These are phyloP conservation scores for Austroboletus eburneus DNA, from an alignment of 768 basidiomycete species.

Conservation along the genomic window DNA sequence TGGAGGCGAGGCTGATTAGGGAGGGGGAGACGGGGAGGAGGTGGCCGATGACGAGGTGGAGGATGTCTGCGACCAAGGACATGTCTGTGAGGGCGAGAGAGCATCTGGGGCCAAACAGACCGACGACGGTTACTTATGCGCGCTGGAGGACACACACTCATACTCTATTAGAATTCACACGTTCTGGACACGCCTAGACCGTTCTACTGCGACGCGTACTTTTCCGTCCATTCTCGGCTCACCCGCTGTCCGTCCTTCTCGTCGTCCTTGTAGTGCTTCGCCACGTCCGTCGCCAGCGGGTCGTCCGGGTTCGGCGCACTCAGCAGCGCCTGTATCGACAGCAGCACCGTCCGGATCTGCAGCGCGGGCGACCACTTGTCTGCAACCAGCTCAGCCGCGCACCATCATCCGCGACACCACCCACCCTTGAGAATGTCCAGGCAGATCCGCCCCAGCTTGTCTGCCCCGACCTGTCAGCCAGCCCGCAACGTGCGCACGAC, in stretches of 20 bases:
- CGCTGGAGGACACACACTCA: background rate
- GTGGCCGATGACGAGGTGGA: conserved; percentile 31
- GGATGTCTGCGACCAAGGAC: conserved; percentile 34
- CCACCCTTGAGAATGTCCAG: conserved; percentile 95
- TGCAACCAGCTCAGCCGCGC: conserved; percentile 24
- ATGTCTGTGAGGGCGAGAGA: conserved; percentile 12
- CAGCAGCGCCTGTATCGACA: conserved; percentile 95
- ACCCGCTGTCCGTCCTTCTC: conserved; percentile 91
- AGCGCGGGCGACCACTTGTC: conserved; percentile 99
- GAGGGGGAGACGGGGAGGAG: conserved; percentile 13
- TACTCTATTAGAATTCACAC: conserved; percentile 16
- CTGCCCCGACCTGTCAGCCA: conserved; percentile 39
- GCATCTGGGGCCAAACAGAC: conserved; percentile 4
- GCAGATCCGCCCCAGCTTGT: conserved; percentile 98
- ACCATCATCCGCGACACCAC: conserved; percentile 16
- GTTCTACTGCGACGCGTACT: conserved; percentile 55
- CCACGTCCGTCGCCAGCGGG: conserved; percentile 90
- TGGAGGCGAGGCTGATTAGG: conserved; percentile 23
- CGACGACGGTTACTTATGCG: conserved; percentile 20
- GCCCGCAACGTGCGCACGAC: conserved; percentile 23
- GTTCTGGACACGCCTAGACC: background rate
- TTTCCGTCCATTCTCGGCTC: conserved; percentile 92
- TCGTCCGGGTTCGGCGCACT: conserved; percentile 97
- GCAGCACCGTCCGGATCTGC: conserved; percentile 95
- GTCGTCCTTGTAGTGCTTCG: conserved; percentile 98